Evolutionary conservation across 805 yeast genomes (phyloP), one percentile per base, ranked within the genome.

Genomic region (Saccharomycopsis malanga): DNA sequence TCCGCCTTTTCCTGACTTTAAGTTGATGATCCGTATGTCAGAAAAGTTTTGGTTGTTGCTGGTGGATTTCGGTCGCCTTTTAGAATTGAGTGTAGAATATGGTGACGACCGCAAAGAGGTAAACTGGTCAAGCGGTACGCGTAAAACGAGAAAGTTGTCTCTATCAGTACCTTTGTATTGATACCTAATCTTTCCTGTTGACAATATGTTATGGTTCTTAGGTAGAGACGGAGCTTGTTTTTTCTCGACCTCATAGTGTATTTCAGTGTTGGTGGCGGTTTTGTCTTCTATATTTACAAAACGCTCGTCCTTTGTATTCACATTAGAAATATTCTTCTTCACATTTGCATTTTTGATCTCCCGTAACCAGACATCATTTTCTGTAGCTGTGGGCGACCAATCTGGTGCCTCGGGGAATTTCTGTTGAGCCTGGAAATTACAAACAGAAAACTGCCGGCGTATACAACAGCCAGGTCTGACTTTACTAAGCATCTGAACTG

Each of bases 1-100:
- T 1, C 98, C 98, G 18, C 98, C 98, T 35, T 67, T 70, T 0
- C 98, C 98, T 23, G 95, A 78, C 3, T 66, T 61, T 6, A 87
- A 67, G 46, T 76, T 76, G 7, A 91, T 71, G 5, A 86, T 72
- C 49, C 82, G 74, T 3, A 87, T 64, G 61, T 89, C 97, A 1
- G 77, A 65, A 58, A 75, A 82, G 32, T 65, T 58, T 46, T 70
- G 65, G 68, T 71, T 21, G 74, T 65, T 23, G 30, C 42, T 23
- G 42, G 30, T 23, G 7, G 30, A 22, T 53, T 70, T 66, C 52
- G 79, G 71, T 57, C 77, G 58, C 56, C 62, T 58, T 49, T 62
- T 61, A 34, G 65, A 39, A 3, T 65, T 51, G 22, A 67, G 34
- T 14, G 57, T 53, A 0, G 74, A 67, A 34, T 42, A 32, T 23